Evolutionary conservation across 2,329 filamentous ascomycete genomes (phyloP), one percentile per base, ranked within the genome.

Genomic region (Diaporthe batatas): DNA sequence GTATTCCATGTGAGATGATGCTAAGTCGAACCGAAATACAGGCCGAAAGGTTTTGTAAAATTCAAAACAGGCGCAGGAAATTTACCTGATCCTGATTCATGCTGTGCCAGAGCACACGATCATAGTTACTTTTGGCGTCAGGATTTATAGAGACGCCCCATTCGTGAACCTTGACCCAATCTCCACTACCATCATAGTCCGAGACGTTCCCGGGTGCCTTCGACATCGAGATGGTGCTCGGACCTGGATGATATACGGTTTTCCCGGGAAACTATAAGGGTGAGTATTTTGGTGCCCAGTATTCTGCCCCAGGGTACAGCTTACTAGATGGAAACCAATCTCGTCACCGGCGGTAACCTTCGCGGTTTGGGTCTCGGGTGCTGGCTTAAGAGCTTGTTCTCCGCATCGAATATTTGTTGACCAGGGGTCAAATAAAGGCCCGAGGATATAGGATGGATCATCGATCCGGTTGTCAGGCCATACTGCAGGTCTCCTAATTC

Each of bases 31-130:
- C 18, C 0, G 21, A 49, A 7, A 12, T 10, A 21, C 7, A 2
- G 21, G 21, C 21, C 12, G 7, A 18, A 32, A 3, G n/a, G 8
- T 25, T 25, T 6, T 2, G 10, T 16, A 23, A 11, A 29, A 29
- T 11, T 29, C 23, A 53, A 1, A 29, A 53, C n/a, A 29, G 23
- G 49, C 11, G 25, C 12, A 4, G 3, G 32, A 6, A 54, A 5
- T 25, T 54, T 8, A 54, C 51, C 51, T 54, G 51, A 18, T 54
- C 51, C 23, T 54, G 51, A 6, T 54, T 32, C 25, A 54, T 32
- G 51, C 51, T 54, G 51, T 54, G 23, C 51, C 51, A 54, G 51
- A 54, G 51, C 25, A 54, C 51, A 32, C 51, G 51, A 54, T 54
- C 51, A 54, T 54, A 54, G 32, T 54, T 54, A 11, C 25, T 18